Evolutionary conservation across 2,329 filamentous ascomycete species (phyloP).

Genomic region (Zasmidium citrigriseum): DNA sequence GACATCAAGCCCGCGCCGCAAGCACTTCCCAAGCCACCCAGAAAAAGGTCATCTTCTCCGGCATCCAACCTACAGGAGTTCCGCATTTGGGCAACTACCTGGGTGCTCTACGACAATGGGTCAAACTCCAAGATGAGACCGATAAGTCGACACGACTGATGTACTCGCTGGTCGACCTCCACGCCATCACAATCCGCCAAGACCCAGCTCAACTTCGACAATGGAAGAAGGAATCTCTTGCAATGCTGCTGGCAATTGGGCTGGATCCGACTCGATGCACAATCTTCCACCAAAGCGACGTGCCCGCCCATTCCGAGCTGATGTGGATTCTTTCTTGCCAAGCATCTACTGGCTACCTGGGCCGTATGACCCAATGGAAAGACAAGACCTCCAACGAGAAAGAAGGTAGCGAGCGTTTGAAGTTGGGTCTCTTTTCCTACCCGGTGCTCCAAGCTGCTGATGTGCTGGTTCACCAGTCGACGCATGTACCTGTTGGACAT

Average conservation of each 20-base stretch:
- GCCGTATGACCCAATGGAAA: constrained; percentile 99
- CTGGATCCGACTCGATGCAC: constrained; percentile 74
- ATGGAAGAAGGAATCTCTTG: constrained; percentile 73
- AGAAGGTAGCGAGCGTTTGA: constrained; percentile 57
- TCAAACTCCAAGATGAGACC: constrained; percentile 69
- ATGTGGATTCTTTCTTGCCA: constrained; percentile 97
- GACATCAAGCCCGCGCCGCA: constrained; percentile 4
- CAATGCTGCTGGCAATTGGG: constrained; percentile 79
- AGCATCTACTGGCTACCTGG: constrained; percentile 89
- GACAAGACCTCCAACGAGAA: constrained; percentile 49
- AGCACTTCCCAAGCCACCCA: constrained; percentile 9
- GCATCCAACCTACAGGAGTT: constrained; percentile 92
- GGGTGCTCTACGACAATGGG: constrained; percentile 86
- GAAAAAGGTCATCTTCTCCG: constrained; percentile 75
- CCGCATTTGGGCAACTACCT: constrained; percentile 96
- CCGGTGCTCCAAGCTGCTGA: constrained; percentile 95
- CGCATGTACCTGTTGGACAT: constrained; percentile 94
- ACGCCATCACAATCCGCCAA: constrained; percentile 83
- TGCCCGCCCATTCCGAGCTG: constrained; percentile 79
- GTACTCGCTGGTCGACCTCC: constrained; percentile 89
- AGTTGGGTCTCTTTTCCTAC: constrained; percentile 91
- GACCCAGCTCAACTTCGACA: constrained; percentile 60
- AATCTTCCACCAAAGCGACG: constrained; percentile 71
- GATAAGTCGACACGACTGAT: constrained; percentile 62
- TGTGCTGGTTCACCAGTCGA: constrained; percentile 83